Evolutionary conservation across 345 rosid species (phyloP), one percentile per base, ranked within the genome.

Genomic region (Rhizophora mangle): DNA sequence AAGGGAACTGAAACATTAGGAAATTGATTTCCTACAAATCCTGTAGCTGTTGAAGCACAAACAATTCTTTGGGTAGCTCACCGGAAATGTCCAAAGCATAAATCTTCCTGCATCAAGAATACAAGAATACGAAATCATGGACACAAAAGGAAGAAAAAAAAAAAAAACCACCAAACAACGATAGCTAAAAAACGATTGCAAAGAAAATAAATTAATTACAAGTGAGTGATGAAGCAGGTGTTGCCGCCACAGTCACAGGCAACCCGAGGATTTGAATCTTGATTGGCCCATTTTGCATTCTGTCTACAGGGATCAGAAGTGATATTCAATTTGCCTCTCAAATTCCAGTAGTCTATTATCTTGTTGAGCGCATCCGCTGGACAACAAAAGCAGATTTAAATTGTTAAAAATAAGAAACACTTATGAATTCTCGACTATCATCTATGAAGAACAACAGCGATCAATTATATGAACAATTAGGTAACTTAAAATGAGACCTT

Each of bases 41-140:
- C 68, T 53, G 51, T 58, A 79, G 73, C 72, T 82, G 76, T 81
- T 66, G 78, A 22, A 86, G 81, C 60, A 58, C 74, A 64, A 86
- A 86, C 65, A 84, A 72, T 61, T 86, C 84, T 26, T 62, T 78
- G 10, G 86, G 88, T 52, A 86, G 72, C 74, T 64, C 76, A 55
- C 88, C 90, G 59, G 72, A 62, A 68, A 84, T 79, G 75, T 86
- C 86, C 76, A 84, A 69, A 61, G 88, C 90, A 84, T 84, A 82
- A 59, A 86, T 80, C 81, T 82, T 86, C 78, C 90, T 82, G 85
- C 65, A 64, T 32, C 69, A 63, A 36, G 18, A 20, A 39, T 36
- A 32, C 26, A 51, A 36, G 52, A 56, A 64, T 32, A 59, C n/a
- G 7, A 62, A 68, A 24, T 6, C 19, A 6, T 16, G 54, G 31